phyloP scores from a whole-genome alignment of 805 yeast species.

The Starmerella apis region DNA sequence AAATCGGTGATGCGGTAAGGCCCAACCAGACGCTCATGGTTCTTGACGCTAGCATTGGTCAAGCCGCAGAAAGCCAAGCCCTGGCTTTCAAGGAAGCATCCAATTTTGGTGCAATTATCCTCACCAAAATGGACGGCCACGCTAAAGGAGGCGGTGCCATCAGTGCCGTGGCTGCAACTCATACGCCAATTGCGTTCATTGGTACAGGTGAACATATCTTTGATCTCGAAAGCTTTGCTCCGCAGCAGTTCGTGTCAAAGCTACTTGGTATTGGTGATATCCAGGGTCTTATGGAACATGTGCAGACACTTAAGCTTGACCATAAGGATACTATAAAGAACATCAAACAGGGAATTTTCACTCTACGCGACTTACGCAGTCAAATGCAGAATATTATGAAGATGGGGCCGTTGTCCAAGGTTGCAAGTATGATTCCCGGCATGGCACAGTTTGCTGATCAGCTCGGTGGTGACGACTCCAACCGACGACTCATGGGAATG shows the following conservation, averaged over 20 bases:
- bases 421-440: slow-evolving; percentile 93
- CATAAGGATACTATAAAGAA: slow-evolving; percentile 81
- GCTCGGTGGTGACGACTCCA: slow-evolving; percentile 85
- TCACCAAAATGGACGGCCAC: slow-evolving; percentile 96
- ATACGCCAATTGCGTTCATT: slow-evolving; percentile 87
- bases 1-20: slow-evolving; percentile 72
- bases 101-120: slow-evolving; percentile 86
- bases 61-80: slow-evolving; percentile 93
- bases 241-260: slow-evolving; percentile 81
- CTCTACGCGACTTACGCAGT: slow-evolving; percentile 80
- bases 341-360: slow-evolving; percentile 88
- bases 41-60: slow-evolving; percentile 93
- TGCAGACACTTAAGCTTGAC: slow-evolving; percentile 73
- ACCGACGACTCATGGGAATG: slow-evolving; percentile 75
- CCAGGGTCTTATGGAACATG: slow-evolving; percentile 88
- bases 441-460: slow-evolving; percentile 73
- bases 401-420: slow-evolving; percentile 92
- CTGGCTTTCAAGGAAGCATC: slow-evolving; percentile 87
- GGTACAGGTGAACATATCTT: slow-evolving; percentile 98
- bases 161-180: slow-evolving; percentile 94
- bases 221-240: slow-evolving; percentile 84
- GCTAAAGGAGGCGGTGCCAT: slow-evolving; percentile 99
- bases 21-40: slow-evolving; percentile 99
- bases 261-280: slow-evolving; percentile 91
- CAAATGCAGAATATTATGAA: slow-evolving; percentile 92